Base-by-base conservation (phyloP, 805 yeast species). In the Candida takata region DNA sequence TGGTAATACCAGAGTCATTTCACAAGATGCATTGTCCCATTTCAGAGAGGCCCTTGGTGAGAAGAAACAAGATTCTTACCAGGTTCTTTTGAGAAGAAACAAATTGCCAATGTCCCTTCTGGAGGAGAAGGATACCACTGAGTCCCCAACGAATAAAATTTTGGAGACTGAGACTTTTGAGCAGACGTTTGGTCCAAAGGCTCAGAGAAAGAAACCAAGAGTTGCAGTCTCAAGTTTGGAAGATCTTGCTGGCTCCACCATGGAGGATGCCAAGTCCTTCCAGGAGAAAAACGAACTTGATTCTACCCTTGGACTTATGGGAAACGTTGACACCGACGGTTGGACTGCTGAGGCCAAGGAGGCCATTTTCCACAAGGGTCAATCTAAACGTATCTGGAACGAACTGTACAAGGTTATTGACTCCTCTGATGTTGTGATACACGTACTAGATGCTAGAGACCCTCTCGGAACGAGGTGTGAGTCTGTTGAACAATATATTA, bases 341-440 rank as follows among this genome's bases (percentile, higher is more conserved):
- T 84, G 82, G 74, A 72, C 94, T 5, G 80, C 79, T 51, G 92
- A 85, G 51, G 95, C 97, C 27, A 87, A 85, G 57, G 98, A 92
- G 61, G 88, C 92, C 41, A 88, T 90, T 61, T 90, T 90, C 70
- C 79, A 82, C 57, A 90, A 90, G 60, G 98, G 98, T 52, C 98
- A 90, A 66, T 87, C 97, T 32, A 90, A 90, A 65, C 83, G 98
- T 67, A 90, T 90, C 49, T 90, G 98, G 98, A 92, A 92, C 61
- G 98, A 90, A 60, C 70, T 90, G 42, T 90, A 92, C 63, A 90
- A 90, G 58, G 98, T 90, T 33, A 87, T 90, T 49, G 98, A 90
- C 62, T 90, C 97, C 9, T 86, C 97, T 1, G 98, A 90, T 66
- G 97, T 90, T 29, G 95, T 90, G 27, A 84, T 90, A 41, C 97